Conservation (phyloP, 805 yeast species). For the Lipomyces starkeyi region DNA sequence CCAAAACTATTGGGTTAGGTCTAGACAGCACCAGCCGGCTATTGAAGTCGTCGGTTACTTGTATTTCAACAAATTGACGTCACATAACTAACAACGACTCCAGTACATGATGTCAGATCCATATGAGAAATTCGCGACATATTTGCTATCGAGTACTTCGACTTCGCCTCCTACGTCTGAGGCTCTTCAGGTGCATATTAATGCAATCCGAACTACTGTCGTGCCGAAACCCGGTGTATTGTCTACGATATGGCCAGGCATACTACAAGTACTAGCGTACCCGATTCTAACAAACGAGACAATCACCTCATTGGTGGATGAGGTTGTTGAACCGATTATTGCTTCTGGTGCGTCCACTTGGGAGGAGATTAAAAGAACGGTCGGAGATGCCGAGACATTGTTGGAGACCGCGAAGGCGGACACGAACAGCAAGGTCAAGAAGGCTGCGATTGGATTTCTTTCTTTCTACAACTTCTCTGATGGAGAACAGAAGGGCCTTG, state of each 20-base stretch:
- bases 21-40: too few relatives aligned
- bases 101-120: slow-evolving; percentile 14
- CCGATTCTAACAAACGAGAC: slow-evolving; percentile 4
- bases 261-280: slow-evolving; percentile 19
- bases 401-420: slow-evolving; percentile 23
- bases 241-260: slow-evolving; percentile 33
- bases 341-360: slow-evolving; percentile 17
- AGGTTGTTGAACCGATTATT: slow-evolving; percentile 29
- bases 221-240: slow-evolving; percentile 25
- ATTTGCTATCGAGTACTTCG: slow-evolving; percentile 10
- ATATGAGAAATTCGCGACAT: slow-evolving; percentile 15
- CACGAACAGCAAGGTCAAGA: slow-evolving; percentile 28
- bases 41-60: too few relatives aligned
- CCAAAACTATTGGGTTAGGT: too few relatives aligned
- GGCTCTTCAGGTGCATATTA: slow-evolving; percentile 16
- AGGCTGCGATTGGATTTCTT: slow-evolving; percentile 30
- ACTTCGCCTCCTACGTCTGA: slow-evolving; percentile 9
- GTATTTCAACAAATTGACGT: too few relatives aligned
- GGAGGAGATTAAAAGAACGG: slow-evolving; percentile 15
- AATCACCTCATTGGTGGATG: slow-evolving; percentile 25
- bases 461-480: slow-evolving; percentile 20
- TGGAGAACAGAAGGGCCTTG: background rate
- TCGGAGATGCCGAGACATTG: slow-evolving; percentile 17
- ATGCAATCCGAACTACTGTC: slow-evolving; percentile 18
- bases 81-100: background rate